Evolutionary conservation across 164 flowering plant genomes (phyloP).

Genomic region (Magnolia changhungtana): DNA sequence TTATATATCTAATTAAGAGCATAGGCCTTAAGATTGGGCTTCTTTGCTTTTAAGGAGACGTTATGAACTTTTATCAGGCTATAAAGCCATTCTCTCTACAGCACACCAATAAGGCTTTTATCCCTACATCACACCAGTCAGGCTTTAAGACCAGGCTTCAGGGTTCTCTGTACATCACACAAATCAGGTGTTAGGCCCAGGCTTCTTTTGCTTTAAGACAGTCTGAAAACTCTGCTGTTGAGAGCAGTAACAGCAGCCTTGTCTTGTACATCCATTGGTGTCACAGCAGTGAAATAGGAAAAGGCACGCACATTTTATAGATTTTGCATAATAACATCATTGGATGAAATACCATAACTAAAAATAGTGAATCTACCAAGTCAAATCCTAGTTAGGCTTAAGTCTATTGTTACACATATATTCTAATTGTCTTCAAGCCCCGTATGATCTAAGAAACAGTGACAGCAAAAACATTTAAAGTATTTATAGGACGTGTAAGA

Average conservation of each 20-base stretch:
- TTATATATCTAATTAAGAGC: too few relatives aligned
- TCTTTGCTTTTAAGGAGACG: too few relatives aligned
- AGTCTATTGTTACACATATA: not conserved
- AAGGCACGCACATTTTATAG: not conserved
- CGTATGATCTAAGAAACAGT: conserved; percentile 5
- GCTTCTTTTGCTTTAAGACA: too few relatives aligned
- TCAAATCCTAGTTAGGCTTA: not conserved
- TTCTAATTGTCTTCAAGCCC: not conserved
- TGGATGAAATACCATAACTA: not conserved
- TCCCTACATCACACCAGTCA: too few relatives aligned
- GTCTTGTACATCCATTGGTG: not conserved
- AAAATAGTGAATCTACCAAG: not conserved
- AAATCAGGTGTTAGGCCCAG: too few relatives aligned
- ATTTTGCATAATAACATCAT: not conserved
- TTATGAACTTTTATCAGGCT: too few relatives aligned
- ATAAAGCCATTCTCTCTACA: too few relatives aligned
- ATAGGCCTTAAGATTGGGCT: too few relatives aligned
- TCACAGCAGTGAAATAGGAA: not conserved
- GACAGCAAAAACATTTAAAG: not conserved
- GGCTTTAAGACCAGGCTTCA: too few relatives aligned
- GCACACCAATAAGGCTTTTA: too few relatives aligned
- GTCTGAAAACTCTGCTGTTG: not conserved
- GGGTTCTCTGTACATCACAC: too few relatives aligned
- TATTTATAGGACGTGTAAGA: not conserved
- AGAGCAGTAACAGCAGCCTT: not conserved